Evolutionary conservation across 2,329 filamentous ascomycete species (phyloP).

Genomic region (Sporothrix phasma): DNA sequence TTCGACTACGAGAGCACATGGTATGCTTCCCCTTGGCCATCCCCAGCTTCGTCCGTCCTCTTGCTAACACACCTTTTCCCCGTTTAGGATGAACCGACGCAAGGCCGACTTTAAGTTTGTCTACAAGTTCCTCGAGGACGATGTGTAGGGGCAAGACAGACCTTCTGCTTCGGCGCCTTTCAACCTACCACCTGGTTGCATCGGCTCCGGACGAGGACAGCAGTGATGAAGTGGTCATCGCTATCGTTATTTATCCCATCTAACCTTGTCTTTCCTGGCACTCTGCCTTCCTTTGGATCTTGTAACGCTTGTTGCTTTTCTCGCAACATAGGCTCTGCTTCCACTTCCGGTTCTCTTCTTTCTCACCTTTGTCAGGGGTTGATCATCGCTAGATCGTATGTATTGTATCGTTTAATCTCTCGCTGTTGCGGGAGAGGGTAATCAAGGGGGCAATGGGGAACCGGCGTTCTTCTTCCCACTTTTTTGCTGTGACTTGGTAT

Average conservation of each 20-base stretch:
- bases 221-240: background rate
- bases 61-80: background rate
- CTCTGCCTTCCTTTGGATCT: background rate
- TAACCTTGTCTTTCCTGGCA: background rate
- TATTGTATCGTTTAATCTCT: background rate
- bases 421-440: background rate
- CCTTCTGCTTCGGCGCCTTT: background rate
- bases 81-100: conserved; percentile 84
- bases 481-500: background rate
- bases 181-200: background rate
- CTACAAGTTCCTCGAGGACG: conserved; percentile 95
- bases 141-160: conserved; percentile 45
- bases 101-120: conserved; percentile 98
- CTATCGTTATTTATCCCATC: background rate
- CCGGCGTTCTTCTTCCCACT: background rate
- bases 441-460: background rate
- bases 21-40: conserved; percentile 42
- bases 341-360: background rate
- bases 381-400: background rate
- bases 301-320: background rate
- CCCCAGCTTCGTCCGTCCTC: background rate
- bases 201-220: background rate
- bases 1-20: conserved; percentile 99
- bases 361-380: background rate
- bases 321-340: background rate